These are phyloP conservation scores for Phytopythium montanum DNA, from an alignment of 352 stramenopile species.

Conservation along the genomic window DNA sequence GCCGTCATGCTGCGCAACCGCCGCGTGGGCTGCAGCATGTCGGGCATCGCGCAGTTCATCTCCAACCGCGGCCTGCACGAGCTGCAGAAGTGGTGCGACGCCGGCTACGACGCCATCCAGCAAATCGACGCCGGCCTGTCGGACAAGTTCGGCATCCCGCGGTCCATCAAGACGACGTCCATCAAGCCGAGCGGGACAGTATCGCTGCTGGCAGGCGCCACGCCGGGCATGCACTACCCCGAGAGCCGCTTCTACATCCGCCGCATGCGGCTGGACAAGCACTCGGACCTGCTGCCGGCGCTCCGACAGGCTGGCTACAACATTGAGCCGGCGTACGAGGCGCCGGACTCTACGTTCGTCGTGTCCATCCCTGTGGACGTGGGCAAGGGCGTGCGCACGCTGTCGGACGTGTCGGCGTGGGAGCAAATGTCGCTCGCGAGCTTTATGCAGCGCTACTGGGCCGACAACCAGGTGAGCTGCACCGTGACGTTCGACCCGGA, in stretches of 20 bases:
- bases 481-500: slow-evolving; percentile 92
- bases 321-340: slow-evolving; percentile 72
- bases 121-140: slow-evolving; percentile 65
- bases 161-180: slow-evolving; percentile 93
- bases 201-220: slow-evolving; percentile 89
- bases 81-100: slow-evolving; percentile 86
- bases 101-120: slow-evolving; percentile 80
- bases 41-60: slow-evolving; percentile 92
- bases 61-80: slow-evolving; percentile 70
- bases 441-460: slow-evolving; percentile 93
- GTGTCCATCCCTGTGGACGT: slow-evolving; percentile 91
- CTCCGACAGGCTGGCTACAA: slow-evolving; percentile 71
- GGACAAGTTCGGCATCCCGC: slow-evolving; percentile 70
- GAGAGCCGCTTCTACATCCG: slow-evolving; percentile 93
- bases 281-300: slow-evolving; percentile 76
- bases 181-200: slow-evolving; percentile 91
- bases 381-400: slow-evolving; percentile 82
- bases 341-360: slow-evolving; percentile 72
- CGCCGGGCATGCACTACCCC: slow-evolving; percentile 92
- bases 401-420: slow-evolving; percentile 87
- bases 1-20: slow-evolving; percentile 91
- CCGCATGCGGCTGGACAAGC: slow-evolving; percentile 80
- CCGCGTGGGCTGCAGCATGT: slow-evolving; percentile 92
- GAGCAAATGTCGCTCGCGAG: slow-evolving; percentile 91
- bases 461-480: slow-evolving; percentile 94